These are phyloP conservation scores for Cladophialophora chaetospira DNA, from an alignment of 2,329 filamentous ascomycete genomes.

Conservation along the genomic window DNA sequence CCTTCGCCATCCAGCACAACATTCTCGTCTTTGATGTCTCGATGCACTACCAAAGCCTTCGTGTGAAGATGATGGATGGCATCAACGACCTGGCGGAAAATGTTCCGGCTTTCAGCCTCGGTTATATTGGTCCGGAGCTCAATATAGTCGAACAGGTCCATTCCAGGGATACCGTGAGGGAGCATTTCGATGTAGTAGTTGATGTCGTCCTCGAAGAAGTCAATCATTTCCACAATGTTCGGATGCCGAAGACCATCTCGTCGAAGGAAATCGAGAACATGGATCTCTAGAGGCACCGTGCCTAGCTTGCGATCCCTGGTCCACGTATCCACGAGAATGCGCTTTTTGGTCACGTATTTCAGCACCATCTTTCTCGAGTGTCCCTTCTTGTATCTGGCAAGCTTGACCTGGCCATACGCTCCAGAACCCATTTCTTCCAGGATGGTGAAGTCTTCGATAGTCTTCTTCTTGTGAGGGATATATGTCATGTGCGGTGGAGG, in stretches of 20 bases:
- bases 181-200: constrained; percentile 99
- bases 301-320: constrained; percentile 89
- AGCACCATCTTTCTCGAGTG: constrained; percentile 76
- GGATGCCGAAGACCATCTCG: constrained; percentile 66
- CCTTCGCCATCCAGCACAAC: constrained; percentile 94
- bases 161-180: constrained; percentile 90
- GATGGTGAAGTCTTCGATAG: constrained; percentile 86
- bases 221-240: constrained; percentile 69
- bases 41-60: constrained; percentile 87
- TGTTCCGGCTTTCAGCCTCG: constrained; percentile 87
- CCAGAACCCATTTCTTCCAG: constrained; percentile 98
- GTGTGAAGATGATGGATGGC: constrained; percentile 90
- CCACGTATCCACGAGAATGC: constrained; percentile 98
- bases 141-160: constrained; percentile 99
- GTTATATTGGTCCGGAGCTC: constrained; percentile 96
- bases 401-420: constrained; percentile 95
- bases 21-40: constrained; percentile 99
- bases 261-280: constrained; percentile 90
- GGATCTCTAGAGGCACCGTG: constrained; percentile 94
- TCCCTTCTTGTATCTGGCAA: constrained; percentile 80
- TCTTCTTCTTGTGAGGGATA: constrained; percentile 65
- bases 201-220: constrained; percentile 64
- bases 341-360: constrained; percentile 96
- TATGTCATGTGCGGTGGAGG: constrained; percentile 32
- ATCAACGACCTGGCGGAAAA: constrained; percentile 88